Evolutionary conservation across 495 filamentous ascomycete genomes (phyloP), one percentile per base, ranked within the genome.

Genomic region (Endocarpon pusillum): DNA sequence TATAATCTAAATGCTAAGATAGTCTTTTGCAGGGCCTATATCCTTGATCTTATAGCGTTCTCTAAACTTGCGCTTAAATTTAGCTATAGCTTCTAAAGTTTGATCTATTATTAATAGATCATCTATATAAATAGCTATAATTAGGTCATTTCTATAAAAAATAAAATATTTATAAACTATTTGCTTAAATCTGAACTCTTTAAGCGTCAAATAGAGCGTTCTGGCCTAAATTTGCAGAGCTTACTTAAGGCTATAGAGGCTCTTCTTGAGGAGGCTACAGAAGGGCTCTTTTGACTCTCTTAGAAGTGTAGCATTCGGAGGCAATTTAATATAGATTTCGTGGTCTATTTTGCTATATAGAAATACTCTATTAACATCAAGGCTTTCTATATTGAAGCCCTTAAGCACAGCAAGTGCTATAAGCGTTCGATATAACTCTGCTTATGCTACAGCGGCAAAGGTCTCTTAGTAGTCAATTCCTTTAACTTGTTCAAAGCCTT

Each of bases 171-270:
- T 41, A 19, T 38, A 18, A 27, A 12, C 37, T 24, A 53, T 35
- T 3, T 38, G 39, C 30, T 39, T 25, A 23, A 52, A 61, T 25
- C 50, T 42, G 20, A 47, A 37, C 10, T 24, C 37, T 12, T 40
- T n/a, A n/a, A n/a, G n/a, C n/a, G n/a, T n/a, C n/a, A n/a, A n/a
- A n/a, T n/a, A n/a, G n/a, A n/a, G n/a, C n/a, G n/a, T n/a, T n/a
- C n/a, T n/a, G n/a, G n/a, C n/a, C 51, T 42, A 62, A 24, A 51
- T 41, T 1, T 45, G 36, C 23, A 49, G 53, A 9, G 52, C 45
- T 42, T 64, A 43, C 33, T 62, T 64, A 2, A 63, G 44, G 7
- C 55, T 45, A 33, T 64, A 64, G 9, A 64, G 36, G 9, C 51
- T 56, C 35, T 45, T 52, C 19, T 35, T 46, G 19, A 57, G 41